phyloP scores from a whole-genome alignment of 139 green algal genomes.

The Parachlorella kessleri region DNA sequence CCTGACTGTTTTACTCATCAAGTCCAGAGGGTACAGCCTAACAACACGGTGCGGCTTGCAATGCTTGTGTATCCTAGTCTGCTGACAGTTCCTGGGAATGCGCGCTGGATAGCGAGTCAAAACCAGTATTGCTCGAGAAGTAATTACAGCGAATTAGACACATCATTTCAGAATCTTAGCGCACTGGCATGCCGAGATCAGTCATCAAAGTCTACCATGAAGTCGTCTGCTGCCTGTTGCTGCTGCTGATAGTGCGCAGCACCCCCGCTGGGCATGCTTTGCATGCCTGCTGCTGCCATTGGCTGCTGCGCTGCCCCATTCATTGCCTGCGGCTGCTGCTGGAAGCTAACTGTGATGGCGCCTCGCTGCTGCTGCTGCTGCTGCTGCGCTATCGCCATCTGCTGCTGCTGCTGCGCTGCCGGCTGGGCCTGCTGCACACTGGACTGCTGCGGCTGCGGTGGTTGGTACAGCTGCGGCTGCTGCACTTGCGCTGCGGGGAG shows the following conservation, averaged over 20 bases:
- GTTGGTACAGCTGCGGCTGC: conserved; percentile 10
- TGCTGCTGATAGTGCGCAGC: background rate
- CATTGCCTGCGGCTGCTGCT: background rate
- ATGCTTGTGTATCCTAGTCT: no score
- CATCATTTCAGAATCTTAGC: no score
- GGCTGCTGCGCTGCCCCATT: background rate
- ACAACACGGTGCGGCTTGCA: no score
- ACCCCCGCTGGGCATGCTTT: background rate
- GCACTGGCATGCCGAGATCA: no score
- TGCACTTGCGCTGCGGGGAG: conserved; percentile 11
- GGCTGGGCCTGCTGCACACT: background rate
- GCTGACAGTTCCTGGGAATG: no score
- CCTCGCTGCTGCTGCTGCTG: conserved; percentile 14
- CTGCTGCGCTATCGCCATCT: background rate
- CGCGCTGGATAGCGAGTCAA: no score
- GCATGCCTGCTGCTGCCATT: background rate
- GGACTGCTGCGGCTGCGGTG: conserved; percentile 11
- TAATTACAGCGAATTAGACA: no score
- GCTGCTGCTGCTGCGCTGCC: background rate
- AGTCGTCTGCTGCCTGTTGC: background rate
- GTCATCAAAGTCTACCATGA: conserved; percentile 22
- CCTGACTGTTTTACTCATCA: no score
- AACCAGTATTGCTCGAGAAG: no score
- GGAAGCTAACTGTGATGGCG: conserved; percentile 19
- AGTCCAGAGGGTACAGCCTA: no score